Conservation (phyloP, 208 protist genomes). For the Leptomonas pyrrhocoris region DNA sequence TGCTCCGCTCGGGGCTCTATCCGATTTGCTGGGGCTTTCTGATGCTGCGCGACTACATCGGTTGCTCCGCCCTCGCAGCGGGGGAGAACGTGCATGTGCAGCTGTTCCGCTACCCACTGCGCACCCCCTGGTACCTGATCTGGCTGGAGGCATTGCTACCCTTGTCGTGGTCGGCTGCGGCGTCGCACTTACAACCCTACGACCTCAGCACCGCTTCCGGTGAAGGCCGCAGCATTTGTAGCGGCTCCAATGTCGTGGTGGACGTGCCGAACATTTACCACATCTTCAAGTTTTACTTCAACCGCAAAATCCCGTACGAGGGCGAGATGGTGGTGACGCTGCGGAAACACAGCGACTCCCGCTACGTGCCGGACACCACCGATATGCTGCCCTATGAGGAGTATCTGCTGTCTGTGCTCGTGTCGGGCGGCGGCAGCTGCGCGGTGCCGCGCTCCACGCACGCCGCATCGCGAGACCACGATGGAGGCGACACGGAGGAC, state of each 20-base stretch:
- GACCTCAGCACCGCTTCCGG: conserved; percentile 7
- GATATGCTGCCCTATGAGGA: conserved; percentile 67
- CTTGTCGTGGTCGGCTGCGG: conserved; percentile 30
- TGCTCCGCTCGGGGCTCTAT: conserved; percentile 52
- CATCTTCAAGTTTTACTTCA: conserved; percentile 46
- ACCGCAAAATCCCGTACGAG: conserved; percentile 68
- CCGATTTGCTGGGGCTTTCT: conserved; percentile 85
- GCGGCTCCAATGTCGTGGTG: not conserved
- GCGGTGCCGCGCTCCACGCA: conserved; percentile 30
- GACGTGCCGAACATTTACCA: conserved; percentile 46
- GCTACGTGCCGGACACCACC: conserved; percentile 37
- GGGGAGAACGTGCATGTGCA: conserved; percentile 60
- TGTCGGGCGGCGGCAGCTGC: conserved; percentile 35
- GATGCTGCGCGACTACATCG: conserved; percentile 63
- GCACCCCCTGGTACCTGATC: conserved; percentile 58
- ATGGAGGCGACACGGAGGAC: not conserved
- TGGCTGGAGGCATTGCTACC: conserved; percentile 51
- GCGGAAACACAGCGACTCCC: conserved; percentile 16
- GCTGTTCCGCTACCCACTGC: conserved; percentile 75
- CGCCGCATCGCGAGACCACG: not conserved
- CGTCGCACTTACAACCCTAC: conserved; percentile 26
- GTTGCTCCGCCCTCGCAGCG: conserved; percentile 32
- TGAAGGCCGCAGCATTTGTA: not conserved
- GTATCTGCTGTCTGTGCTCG: conserved; percentile 59
- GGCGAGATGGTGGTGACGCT: conserved; percentile 41